Evolutionary conservation across 179 eudicot species (phyloP).

Genomic region (Actinidia arguta): DNA sequence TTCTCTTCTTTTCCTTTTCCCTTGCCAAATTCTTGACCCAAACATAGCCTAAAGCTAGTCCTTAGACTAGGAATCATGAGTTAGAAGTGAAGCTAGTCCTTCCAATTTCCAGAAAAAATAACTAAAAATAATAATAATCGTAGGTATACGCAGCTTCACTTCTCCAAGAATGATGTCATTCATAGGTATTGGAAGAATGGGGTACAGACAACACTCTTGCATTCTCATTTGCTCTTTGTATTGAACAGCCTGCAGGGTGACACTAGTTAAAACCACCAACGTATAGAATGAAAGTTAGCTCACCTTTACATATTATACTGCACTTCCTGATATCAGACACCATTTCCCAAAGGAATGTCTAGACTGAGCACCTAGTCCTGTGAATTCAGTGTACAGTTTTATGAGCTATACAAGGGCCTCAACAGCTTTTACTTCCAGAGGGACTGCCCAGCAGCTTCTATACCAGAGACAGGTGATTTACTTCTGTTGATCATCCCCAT

Average conservation of each 20-base stretch:
- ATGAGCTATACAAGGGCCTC: slow-evolving; percentile 9
- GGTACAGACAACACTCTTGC: neutral
- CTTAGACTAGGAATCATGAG: neutral
- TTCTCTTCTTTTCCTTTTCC: too few species aligned
- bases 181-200: neutral
- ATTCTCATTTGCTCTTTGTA: too few species aligned
- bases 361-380: neutral
- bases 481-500: neutral
- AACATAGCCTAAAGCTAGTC: neutral
- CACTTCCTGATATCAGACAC: slow-evolving; percentile 8
- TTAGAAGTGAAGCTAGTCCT: neutral
- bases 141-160: neutral
- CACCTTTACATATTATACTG: neutral
- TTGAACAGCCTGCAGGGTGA: too few species aligned
- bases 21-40: too few species aligned
- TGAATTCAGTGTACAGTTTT: neutral
- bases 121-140: neutral
- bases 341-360: neutral
- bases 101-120: neutral
- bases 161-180: slow-evolving; percentile 3
- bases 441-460: neutral
- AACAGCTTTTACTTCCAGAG: neutral
- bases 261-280: neutral
- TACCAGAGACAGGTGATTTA: neutral
- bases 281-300: neutral